phyloP scores from a whole-genome alignment of 2,329 filamentous ascomycete species.

The Aspergillus quadrilineatus region DNA sequence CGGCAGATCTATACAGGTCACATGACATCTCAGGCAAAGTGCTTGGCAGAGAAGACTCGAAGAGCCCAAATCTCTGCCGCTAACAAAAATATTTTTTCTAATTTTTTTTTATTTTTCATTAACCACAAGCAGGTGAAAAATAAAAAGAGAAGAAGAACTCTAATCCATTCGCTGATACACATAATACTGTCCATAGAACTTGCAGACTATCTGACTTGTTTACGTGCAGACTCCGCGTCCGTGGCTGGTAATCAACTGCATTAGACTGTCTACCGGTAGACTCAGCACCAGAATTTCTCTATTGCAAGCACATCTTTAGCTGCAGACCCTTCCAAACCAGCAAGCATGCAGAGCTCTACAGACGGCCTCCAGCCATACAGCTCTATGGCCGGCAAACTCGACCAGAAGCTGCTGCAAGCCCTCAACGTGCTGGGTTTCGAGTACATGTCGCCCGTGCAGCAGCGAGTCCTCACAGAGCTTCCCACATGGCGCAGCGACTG shows the following conservation, averaged over 20 bases:
- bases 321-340: neutral
- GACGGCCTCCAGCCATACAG: slow-evolving; percentile 30
- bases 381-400: slow-evolving; percentile 36
- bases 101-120: neutral
- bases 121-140: neutral
- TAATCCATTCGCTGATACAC: neutral
- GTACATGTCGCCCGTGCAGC: slow-evolving; percentile 56
- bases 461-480: slow-evolving; percentile 53
- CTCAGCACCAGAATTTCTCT: neutral
- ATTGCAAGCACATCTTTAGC: neutral
- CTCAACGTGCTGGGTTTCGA: slow-evolving; percentile 35
- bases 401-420: slow-evolving; percentile 33
- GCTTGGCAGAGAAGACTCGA: neutral
- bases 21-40: neutral
- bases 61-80: neutral
- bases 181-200: neutral
- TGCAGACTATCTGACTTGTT: neutral
- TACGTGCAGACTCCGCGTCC: neutral
- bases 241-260: neutral
- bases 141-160: neutral
- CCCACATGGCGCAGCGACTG: slow-evolving; percentile 52
- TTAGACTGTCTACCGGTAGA: neutral
- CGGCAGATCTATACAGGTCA: neutral
- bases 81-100: neutral
- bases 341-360: slow-evolving; percentile 1